Conservation (phyloP, 805 yeast species). For the Priceomyces haplophilus region DNA sequence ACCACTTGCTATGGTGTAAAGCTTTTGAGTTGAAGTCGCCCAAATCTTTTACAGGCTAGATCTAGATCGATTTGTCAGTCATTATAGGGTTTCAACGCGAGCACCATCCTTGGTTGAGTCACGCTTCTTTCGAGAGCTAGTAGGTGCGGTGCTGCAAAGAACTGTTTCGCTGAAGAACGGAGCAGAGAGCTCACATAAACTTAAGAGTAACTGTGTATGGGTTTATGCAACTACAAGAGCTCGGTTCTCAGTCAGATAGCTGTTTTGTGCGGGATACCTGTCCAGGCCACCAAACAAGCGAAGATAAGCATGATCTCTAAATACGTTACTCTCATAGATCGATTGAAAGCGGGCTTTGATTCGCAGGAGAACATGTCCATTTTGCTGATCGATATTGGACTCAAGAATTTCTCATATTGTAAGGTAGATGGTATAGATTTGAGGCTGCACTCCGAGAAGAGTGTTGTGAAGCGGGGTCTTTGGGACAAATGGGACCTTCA, state of each 20-base stretch:
- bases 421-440: slow-evolving; percentile 8
- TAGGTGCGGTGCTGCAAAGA: not conserved
- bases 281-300: slow-evolving; percentile 15
- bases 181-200: not conserved
- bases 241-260: slow-evolving; percentile 13
- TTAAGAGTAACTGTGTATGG: not conserved
- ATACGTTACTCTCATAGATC: slow-evolving; percentile 7
- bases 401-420: slow-evolving; percentile 42
- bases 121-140: too few relatives aligned
- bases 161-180: too few relatives aligned
- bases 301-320: slow-evolving; percentile 11
- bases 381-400: slow-evolving; percentile 38
- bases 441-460: not conserved
- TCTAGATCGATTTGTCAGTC: not conserved
- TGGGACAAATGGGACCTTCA: slow-evolving; percentile 17
- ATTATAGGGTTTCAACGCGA: not conserved
- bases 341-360: not conserved
- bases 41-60: not conserved
- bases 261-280: slow-evolving; percentile 20
- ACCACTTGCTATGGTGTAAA: too few relatives aligned
- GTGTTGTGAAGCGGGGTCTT: not conserved
- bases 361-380: slow-evolving; percentile 11
- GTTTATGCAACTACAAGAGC: slow-evolving; percentile 7
- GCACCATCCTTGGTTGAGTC: too few relatives aligned
- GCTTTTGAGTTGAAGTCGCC: too few relatives aligned